Evolutionary conservation across 2,329 filamentous ascomycete genomes (phyloP), one percentile per base, ranked within the genome.

Genomic region (Didymellaceae sp.): DNA sequence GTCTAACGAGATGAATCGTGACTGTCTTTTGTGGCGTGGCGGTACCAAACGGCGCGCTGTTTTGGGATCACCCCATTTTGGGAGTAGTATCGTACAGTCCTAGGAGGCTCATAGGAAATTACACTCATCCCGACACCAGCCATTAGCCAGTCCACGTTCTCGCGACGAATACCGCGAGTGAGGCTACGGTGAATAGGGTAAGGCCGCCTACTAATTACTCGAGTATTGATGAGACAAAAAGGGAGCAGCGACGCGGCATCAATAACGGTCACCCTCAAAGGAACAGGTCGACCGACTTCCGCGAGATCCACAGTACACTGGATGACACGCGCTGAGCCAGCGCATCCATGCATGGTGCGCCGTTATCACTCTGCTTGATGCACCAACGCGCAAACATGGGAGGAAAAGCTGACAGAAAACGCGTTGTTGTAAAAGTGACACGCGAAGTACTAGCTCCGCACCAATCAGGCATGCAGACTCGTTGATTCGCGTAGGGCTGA

Each of bases 21-120:
- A 47, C 44, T 42, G 46, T 32, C 43, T 57, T 34, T 47, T 43
- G 49, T 35, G 52, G 48, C 54, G 46, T 59, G 52, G 58, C 55
- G 62, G 65, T 65, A 58, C 65, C 61, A 65, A 63, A 66, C 55
- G 53, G 60, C 48, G 52, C 48, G 39, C 52, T 55, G 33, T 49
- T 56, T 62, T 56, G 47, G 57, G 55, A 52, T 45, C 33, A 48
- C 39, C 40, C 61, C 60, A 58, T 59, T 32, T 61, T 61, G 40
- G 39, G 53, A 58, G 33, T 42, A 57, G 65, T 50, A 58, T 63
- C 55, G 59, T 44, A 13, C 37, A 43, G 48, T 54, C 45, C 54
- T 54, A 31, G 54, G 34, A 51, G 52, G 22, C 46, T 52, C 37
- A 45, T 42, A 39, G 57, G 68, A 70, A 58, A 71, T 71, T 72